These are phyloP conservation scores for Bidens hawaiensis DNA, from an alignment of 140 eudicot genomes.

Conservation along the genomic window DNA sequence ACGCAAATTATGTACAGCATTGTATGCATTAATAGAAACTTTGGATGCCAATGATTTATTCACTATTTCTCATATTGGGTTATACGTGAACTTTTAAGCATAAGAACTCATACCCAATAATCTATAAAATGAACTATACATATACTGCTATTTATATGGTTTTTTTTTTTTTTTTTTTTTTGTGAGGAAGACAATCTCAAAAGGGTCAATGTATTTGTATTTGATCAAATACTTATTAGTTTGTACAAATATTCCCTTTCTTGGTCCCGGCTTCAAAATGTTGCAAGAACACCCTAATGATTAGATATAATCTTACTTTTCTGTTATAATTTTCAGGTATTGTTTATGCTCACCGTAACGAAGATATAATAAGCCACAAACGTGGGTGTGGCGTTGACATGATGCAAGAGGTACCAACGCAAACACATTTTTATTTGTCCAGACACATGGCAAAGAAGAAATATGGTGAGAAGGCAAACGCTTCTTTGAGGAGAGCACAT, in stretches of 20 bases:
- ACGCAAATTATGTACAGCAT: neutral
- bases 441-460: conserved; percentile 17
- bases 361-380: conserved; percentile 62
- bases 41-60: too few species aligned
- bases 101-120: too few species aligned
- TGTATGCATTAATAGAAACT: neutral
- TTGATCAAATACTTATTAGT: too few species aligned
- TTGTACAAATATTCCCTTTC: too few species aligned
- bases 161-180: too few species aligned
- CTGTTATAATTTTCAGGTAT: conserved; percentile 43
- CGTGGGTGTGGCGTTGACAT: conserved; percentile 26
- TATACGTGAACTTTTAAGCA: too few species aligned
- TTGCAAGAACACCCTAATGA: conserved; percentile 3
- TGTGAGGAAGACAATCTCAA: too few species aligned
- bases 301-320: neutral
- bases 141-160: too few species aligned
- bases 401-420: conserved; percentile 16
- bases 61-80: too few species aligned
- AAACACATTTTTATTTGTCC: conserved; percentile 25
- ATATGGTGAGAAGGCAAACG: conserved; percentile 22
- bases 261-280: neutral
- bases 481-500: conserved; percentile 23
- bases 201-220: too few species aligned
- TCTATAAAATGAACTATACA: too few species aligned
- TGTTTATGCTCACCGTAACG: conserved; percentile 81